Evolutionary conservation across 1,284 basidiomycete species (phyloP), one percentile per base, ranked within the genome.

Genomic region (Bothia castanella): DNA sequence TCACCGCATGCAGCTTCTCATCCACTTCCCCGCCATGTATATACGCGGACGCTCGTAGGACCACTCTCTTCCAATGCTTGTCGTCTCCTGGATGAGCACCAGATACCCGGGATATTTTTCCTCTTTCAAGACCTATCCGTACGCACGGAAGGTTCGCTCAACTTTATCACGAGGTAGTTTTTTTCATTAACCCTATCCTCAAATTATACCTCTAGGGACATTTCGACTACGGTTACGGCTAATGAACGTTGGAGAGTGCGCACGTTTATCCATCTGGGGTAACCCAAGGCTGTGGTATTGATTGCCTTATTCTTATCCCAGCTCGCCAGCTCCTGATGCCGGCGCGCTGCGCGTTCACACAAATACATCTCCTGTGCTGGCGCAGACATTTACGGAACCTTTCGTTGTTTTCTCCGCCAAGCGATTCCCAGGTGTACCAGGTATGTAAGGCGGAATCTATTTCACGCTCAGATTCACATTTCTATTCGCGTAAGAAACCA

Each of bases 371-470:
- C 84, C 85, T 20, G 82, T 93, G 6, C 78, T 94, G 17, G 90
- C 92, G 9, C 85, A 92, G 65, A 82, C 85, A 4, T 92, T 87
- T 65, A 91, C 90, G 42, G 83, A 91, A n/a, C 75, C 83, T 17
- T 96, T 97, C 64, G 81, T 83, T n/a, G 94, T 96, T 2, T 95
- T 79, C 69, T 92, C 91, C 4, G 91, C 91, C 30, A 96, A 96
- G 71, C 81, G 89, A 31, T 96, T 95, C 72, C 92, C 93, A 32
- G 92, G 92, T 39, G 92, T 95, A 30, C 88, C 90, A 72, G 86
- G 89, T 90, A 68, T 61, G 78, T 72, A 57, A 51, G 29, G 19
- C 46, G 51, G 52, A n/a, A 29, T 49, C 48, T 55, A 45, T 59
- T 47, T n/a, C 23, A 47, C 29, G 19, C 50, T 20, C 47, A 32